Evolutionary conservation across 2,329 filamentous ascomycete genomes (phyloP), one percentile per base, ranked within the genome.

Genomic region (Beauveria caledonica): DNA sequence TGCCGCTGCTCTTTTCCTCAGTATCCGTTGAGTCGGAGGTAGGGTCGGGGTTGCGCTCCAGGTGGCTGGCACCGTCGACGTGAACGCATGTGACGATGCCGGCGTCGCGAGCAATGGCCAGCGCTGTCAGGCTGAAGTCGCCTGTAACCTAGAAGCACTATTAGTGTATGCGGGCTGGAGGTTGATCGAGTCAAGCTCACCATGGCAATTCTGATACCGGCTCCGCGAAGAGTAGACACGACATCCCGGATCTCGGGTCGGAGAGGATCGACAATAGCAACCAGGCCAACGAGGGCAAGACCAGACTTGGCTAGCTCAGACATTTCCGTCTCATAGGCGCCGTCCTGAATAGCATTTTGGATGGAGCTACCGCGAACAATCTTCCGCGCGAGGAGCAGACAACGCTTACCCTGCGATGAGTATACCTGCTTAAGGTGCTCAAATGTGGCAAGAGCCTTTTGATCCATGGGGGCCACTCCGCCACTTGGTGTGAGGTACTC

Each of bases 201-300:
- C 88, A 92, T 92, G 71, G 89, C 87, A 33, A 91, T 85, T n/a
- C 86, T 78, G 58, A 92, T 87, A 1, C 87, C 86, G 4, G 89
- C 89, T 1, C 82, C 78, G 13, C 87, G 81, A 17, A 91, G 77
- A 0, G 81, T 88, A n/a, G 76, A 74, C 46, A 90, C 83, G 0
- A 87, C 84, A 2, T 80, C 81, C 0, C 81, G 84, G 4, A 90
- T 90, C 69, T 92, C 89, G 0, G 85, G 81, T 0, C 89, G 85
- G 58, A 89, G 85, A 1, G 90, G 90, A 65, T 93, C 90, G 56
- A 91, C 89, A 36, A 94, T 85, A 45, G 87, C 89, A 27, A 92
- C 83, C 4, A 95, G 75, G 15, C 90, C 90, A 27, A 88, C 83
- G 63, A 93, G 84, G 0, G 80, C 83, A 36, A 94, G 79, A 4